phyloP scores from a whole-genome alignment of 805 yeast species.

The Ogataea nonfermentans region DNA sequence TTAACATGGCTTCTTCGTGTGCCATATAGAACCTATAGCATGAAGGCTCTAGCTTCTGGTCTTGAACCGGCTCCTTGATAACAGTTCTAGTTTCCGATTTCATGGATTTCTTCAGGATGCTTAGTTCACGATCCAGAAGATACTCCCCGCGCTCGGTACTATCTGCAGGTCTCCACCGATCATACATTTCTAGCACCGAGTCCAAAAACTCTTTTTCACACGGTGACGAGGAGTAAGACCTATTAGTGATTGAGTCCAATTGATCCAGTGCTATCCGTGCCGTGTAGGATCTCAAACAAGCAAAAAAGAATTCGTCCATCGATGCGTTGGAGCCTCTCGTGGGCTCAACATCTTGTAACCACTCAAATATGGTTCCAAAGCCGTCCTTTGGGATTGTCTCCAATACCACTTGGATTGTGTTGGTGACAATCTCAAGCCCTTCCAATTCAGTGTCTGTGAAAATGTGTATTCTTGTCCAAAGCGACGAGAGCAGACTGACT shows the following conservation, averaged over 20 bases:
- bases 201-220: constrained; percentile 5
- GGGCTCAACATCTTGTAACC: constrained; percentile 18
- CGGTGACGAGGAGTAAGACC: background rate
- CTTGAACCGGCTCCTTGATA: constrained; percentile 10
- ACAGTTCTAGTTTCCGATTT: constrained; percentile 17
- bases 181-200: constrained; percentile 15
- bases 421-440: constrained; percentile 2
- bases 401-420: constrained; percentile 14
- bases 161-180: constrained; percentile 18
- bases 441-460: constrained; percentile 3
- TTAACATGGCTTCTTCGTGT: constrained; percentile 5
- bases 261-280: constrained; percentile 18
- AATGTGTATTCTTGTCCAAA: constrained; percentile 13
- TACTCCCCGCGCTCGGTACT: constrained; percentile 17
- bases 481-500: constrained; percentile 11
- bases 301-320: constrained; percentile 13
- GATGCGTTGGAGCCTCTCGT: constrained; percentile 1
- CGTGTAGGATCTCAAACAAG: constrained; percentile 15
- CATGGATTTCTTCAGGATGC: constrained; percentile 15
- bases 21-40: constrained; percentile 21
- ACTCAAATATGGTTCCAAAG: constrained; percentile 9
- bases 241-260: constrained; percentile 12
- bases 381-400: constrained; percentile 11
- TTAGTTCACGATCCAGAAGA: constrained; percentile 18
- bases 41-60: constrained; percentile 5